Evolutionary conservation across 75 land plant genomes (phyloP).

Genomic region (Chamaecyparis obtusa): DNA sequence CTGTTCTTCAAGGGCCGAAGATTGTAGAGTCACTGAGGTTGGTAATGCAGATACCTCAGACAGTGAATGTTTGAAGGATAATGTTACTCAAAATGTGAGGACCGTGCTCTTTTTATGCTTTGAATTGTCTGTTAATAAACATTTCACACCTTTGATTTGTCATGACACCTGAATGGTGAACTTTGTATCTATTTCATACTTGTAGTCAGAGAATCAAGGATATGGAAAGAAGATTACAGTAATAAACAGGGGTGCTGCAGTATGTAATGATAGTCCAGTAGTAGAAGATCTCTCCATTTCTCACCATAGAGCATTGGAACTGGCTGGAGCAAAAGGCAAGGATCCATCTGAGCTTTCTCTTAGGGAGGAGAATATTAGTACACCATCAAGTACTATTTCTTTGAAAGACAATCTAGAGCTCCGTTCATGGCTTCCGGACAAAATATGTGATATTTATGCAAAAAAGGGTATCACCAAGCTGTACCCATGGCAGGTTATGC

Average conservation of each 20-base stretch:
- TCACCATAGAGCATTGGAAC: background rate
- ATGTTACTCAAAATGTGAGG: conserved; percentile 7
- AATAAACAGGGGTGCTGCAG: background rate
- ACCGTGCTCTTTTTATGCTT: background rate
- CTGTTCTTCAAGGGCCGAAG: background rate
- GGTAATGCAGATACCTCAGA: background rate
- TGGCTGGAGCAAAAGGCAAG: background rate
- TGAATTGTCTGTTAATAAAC: background rate
- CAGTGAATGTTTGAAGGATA: background rate
- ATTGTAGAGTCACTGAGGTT: background rate
- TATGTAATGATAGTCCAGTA: background rate
- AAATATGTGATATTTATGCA: conserved; percentile 61
- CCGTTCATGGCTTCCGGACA: conserved; percentile 83
- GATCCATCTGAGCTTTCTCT: conserved; percentile 5
- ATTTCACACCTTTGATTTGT: background rate
- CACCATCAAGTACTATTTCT: conserved; percentile 44
- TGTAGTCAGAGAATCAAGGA: background rate
- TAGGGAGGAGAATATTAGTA: conserved; percentile 10
- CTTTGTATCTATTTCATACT: background rate
- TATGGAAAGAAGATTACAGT: background rate
- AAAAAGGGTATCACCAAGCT: conserved; percentile 78
- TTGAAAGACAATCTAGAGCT: conserved; percentile 36
- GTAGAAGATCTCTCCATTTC: background rate
- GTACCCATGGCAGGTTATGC: conserved; percentile 94
- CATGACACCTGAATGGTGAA: background rate